Evolutionary conservation across 73 alveolate genomes (phyloP).

Genomic region (Blepharisma japonicum): DNA sequence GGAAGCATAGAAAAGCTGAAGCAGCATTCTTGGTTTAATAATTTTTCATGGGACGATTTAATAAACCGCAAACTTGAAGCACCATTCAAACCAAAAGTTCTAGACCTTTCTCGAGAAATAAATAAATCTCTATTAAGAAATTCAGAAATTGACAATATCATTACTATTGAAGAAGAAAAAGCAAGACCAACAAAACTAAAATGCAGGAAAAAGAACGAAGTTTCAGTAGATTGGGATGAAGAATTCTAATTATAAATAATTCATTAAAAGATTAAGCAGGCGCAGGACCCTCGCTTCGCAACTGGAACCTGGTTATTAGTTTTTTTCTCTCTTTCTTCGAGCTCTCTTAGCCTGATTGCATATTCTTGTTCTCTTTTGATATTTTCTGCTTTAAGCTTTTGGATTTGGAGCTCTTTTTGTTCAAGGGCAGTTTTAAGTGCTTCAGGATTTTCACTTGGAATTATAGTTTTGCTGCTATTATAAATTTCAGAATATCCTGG

Average conservation of each 20-base stretch:
- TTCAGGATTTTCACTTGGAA: conserved; percentile 14
- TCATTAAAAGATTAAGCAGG: neutral
- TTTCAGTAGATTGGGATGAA: too few species aligned
- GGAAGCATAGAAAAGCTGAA: neutral
- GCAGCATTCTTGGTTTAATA: neutral
- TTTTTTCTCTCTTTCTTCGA: conserved; percentile 19
- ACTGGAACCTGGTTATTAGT: neutral
- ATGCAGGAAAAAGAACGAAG: too few species aligned
- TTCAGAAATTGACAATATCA: too few species aligned
- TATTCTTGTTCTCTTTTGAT: neutral
- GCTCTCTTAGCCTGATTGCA: neutral
- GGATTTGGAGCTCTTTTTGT: neutral
- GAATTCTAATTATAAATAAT: too few species aligned
- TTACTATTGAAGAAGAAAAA: too few species aligned
- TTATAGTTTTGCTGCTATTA: too few species aligned
- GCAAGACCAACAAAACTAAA: too few species aligned
- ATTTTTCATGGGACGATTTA: neutral
- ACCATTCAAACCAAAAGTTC: neutral
- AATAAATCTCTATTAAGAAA: neutral
- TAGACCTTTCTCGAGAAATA: neutral
- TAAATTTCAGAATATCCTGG: too few species aligned
- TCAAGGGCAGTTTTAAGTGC: conserved; percentile 10
- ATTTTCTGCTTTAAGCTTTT: conserved; percentile 19
- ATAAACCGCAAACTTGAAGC: neutral
- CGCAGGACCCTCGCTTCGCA: conserved; percentile 4